Base-by-base conservation (phyloP, 306 rosid species). In the Senna tora region DNA sequence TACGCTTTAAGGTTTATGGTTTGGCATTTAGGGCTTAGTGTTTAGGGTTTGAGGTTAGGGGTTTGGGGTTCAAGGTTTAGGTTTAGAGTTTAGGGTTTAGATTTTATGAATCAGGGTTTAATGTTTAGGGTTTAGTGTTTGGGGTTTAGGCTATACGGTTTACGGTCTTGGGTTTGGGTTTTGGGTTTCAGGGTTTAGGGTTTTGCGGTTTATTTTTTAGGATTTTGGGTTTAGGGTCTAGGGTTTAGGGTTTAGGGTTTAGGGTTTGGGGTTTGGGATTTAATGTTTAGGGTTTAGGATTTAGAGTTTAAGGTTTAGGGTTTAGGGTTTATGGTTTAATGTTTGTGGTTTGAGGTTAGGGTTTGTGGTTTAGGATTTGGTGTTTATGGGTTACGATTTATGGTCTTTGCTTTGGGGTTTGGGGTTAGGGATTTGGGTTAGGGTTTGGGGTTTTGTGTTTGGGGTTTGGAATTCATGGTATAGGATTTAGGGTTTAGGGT, bases 401-500 rank as follows among this genome's bases (percentile, higher is more conserved):
- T n/a, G n/a, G n/a, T n/a, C n/a, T n/a, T n/a, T n/a, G n/a, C n/a
- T n/a, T n/a, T n/a, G 75, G 68, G 43, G 42, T 72, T 43, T 2
- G 33, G 69, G 58, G 46, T 72, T 43, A 5, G 47, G 77, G 57
- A 28, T 72, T 58, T 10, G 58, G 68, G 59, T 59, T 58, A 33
- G 69, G 77, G 58, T 72, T 72, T 43, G 13, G 77, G 77, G 58
- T 72, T 72, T 41, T 8, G 41, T n/a, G 41, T 36, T 36, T 36
- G 7, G 41, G 41, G 41, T 36, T 72, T 25, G 22, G 75, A 58
- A 58, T 45, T 59, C 30, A 46, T 68, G 77, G 68, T 72, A 43
- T 58, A 47, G 69, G 76, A 56, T 72, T 72, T 42, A 30, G 76
- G 76, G 56, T 72, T 51, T 52, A 54, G 74, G 74, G 63, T 69